Base-by-base conservation (phyloP, 495 filamentous ascomycete species). In the Podospora fimiseda region DNA sequence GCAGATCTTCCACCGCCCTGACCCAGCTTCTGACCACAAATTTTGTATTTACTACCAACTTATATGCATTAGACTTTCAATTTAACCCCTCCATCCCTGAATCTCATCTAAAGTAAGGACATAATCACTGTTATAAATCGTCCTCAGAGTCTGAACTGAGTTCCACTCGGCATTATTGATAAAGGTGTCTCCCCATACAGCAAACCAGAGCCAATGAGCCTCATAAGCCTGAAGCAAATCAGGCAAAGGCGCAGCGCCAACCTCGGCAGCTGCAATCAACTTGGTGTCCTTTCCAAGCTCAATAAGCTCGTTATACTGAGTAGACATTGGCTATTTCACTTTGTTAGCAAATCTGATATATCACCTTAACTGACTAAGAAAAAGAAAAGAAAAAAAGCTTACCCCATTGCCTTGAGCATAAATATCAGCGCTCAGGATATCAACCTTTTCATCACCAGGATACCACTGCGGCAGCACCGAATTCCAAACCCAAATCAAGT, bases 401-500 rank as follows among this genome's bases (percentile, higher is more conserved):
- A 68, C 65, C 33, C 66, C 66, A 44, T 69, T 69, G 20, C 64
- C 64, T 52, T 65, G 55, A 1, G 64, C 55, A 57, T 71, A 71
- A 9, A 70, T 61, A 45, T 71, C 69, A 0, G 66, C 60, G n/a
- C 53, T 58, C 2, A 72, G 41, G 16, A 77, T 63, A 55, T 78
- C 74, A 4, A 75, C 69, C 1, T 62, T 64, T 0, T 59, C 64
- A 39, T 69, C 66, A 2, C 74, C 74, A 0, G 74, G 74, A 33
- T 78, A 78, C 74, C 74, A 78, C 6, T 68, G 61, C 7, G 63
- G 30, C 11, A 47, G 23, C 1, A 77, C 59, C n/a, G 70, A 73
- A 55, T 77, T 77, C 74, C 74, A 77, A 13, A 74, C 62, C 74
- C 74, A 77, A 33, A 77, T 57, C 39, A 77, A 53, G 56, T 77